Base-by-base conservation (phyloP, 75 land plant species). In the Gnetum montanum region DNA sequence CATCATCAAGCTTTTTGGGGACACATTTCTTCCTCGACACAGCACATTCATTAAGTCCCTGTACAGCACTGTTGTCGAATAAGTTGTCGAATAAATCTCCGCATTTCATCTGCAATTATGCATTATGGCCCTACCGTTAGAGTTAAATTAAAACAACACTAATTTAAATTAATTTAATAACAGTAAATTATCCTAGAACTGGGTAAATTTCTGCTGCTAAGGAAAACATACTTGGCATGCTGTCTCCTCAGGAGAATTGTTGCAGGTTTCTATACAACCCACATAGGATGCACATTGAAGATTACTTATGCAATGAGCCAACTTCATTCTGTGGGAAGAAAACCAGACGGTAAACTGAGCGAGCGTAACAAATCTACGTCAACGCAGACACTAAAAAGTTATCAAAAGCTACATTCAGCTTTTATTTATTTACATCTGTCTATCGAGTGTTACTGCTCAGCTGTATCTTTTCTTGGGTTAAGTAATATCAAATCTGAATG, bases 231-330 rank as follows among this genome's bases (percentile, higher is more conserved):
- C 98, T 85, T 94, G 96, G 55, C 98, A 94, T 61, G 90, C 91
- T n/a, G 98, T 90, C 71, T 94, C 96, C 49, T 94, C 91, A 12
- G 96, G 96, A 40, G 88, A 72, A 62, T 81, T 69, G 54, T 94
- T 94, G 49, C 98, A 94, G 45, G 98, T 90, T 56, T 94, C 91
- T 37, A 94, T 74, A 53, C 96, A 93, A 34, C 96, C 96, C 52
- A 93, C 66, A 75, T 93, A 89, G 16, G 98, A 84, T 38, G 98
- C 98, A 72, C 98, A 94, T 46, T 64, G 49, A 8, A 91, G 98
- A 58, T 93, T 84, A 27, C 74, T 69, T 58, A 94, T 83, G 74
- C 98, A 94, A 54, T 80, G 75, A 7, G 89, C 93, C 12, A 92
- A 64, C 62, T 94, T 87, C 53, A 80, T 11, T 50, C 87, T 85